Conservation (phyloP, 192 early-diverging fungal genomes). For the Linnemannia hyalina region DNA sequence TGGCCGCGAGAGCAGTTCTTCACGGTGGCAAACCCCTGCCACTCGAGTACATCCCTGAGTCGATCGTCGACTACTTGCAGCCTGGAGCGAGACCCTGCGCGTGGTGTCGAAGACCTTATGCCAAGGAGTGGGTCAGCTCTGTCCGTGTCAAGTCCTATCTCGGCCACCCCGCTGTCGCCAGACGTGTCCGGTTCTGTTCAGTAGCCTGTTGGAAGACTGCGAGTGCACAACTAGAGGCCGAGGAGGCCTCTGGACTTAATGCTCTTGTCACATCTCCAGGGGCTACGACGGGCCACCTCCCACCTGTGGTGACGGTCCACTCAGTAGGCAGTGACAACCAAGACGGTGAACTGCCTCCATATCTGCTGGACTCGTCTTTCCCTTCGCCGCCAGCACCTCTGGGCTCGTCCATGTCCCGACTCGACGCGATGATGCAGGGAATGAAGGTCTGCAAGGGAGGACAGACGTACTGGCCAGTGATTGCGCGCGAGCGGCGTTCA, state of each 20-base stretch:
- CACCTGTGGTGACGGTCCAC: conserved; percentile 16
- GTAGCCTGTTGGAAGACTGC: conserved; percentile 56
- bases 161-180: conserved; percentile 66
- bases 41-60: conserved; percentile 32
- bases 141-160: conserved; percentile 65
- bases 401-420: conserved; percentile 5
- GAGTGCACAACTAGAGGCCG: conserved; percentile 39
- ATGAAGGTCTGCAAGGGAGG: conserved; percentile 51
- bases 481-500: conserved; percentile 9
- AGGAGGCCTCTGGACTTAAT: conserved; percentile 9
- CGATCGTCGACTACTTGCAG: conserved; percentile 43
- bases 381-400: conserved; percentile 3
- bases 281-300: conserved; percentile 27
- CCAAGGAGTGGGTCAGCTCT: conserved; percentile 68
- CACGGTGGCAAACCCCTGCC: conserved; percentile 41
- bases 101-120: conserved; percentile 56
- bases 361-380: neutral
- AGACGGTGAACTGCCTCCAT: neutral
- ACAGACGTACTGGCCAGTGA: conserved; percentile 51
- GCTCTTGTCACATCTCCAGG: neutral
- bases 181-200: conserved; percentile 65
- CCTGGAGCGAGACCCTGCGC: conserved; percentile 57
- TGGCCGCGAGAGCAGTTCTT: conserved; percentile 55
- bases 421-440: neutral
- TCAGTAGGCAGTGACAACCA: neutral